phyloP scores from a whole-genome alignment of 345 rosid species.

The Odontarrhena argentea region DNA sequence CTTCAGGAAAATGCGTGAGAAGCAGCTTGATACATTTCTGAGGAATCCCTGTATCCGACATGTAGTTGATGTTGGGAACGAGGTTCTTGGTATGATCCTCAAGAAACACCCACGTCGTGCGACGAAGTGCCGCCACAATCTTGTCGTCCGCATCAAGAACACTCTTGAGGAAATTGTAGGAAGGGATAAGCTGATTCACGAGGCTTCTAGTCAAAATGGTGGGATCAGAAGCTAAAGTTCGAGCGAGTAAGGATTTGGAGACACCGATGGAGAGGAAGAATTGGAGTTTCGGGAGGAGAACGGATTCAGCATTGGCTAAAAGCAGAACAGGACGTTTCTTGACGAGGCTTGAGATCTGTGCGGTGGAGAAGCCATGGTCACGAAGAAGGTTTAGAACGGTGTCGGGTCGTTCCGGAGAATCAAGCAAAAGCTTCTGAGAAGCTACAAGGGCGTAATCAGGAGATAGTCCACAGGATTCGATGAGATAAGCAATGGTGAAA shows the following conservation, averaged over 20 bases:
- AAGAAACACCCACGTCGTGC: slow-evolving; percentile 50
- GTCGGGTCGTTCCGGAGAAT: slow-evolving; percentile 43
- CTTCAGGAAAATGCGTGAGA: slow-evolving; percentile 56
- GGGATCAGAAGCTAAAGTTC: slow-evolving; percentile 38
- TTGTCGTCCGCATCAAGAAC: slow-evolving; percentile 40
- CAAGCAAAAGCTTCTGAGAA: slow-evolving; percentile 38
- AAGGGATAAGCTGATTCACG: slow-evolving; percentile 46
- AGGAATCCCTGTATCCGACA: slow-evolving; percentile 45
- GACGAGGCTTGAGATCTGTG: slow-evolving; percentile 46
- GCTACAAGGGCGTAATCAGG: slow-evolving; percentile 43
- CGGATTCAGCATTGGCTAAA: slow-evolving; percentile 35
- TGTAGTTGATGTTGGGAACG: slow-evolving; percentile 43
- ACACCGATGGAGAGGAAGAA: slow-evolving; percentile 48
- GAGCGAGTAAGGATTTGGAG: slow-evolving; percentile 41
- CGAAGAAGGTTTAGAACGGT: slow-evolving; percentile 44
- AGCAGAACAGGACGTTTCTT: slow-evolving; percentile 45
- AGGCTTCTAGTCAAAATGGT: slow-evolving; percentile 45
- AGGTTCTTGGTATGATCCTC: slow-evolving; percentile 50
- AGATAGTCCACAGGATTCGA: slow-evolving; percentile 49
- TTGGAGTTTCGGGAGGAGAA: slow-evolving; percentile 48
- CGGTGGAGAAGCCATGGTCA: slow-evolving; percentile 41
- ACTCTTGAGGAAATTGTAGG: slow-evolving; percentile 46
- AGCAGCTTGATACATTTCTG: slow-evolving; percentile 44
- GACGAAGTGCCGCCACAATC: slow-evolving; percentile 40
- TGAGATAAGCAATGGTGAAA: slow-evolving; percentile 45